Conservation (phyloP, 495 filamentous ascomycete species). For the Beverwykella pulmonaria region DNA sequence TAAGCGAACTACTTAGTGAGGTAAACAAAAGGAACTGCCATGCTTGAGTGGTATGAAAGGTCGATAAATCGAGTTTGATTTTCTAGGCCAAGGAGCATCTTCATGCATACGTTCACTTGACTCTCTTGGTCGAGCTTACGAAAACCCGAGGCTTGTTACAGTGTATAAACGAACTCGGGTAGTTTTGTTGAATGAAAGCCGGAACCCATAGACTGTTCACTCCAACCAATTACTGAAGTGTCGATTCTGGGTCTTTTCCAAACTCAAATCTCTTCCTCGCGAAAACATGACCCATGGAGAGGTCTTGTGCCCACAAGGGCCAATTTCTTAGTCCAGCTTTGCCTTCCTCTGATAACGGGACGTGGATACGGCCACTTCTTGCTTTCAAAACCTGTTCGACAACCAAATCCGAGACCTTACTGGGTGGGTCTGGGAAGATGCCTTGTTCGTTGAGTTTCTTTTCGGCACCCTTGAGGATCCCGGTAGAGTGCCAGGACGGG, state of each 20-base stretch:
- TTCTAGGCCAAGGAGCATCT: too few species aligned
- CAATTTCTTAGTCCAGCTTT: background rate
- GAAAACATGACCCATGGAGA: slow-evolving; percentile 4
- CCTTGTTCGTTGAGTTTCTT: slow-evolving; percentile 21
- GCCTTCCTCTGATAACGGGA: background rate
- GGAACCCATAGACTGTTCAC: too few species aligned
- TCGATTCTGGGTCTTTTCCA: background rate
- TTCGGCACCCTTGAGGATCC: slow-evolving; percentile 24
- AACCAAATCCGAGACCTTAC: slow-evolving; percentile 15
- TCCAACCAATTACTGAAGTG: slow-evolving; percentile 1
- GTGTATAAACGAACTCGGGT: too few species aligned
- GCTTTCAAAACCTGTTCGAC: slow-evolving; percentile 21
- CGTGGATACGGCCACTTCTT: slow-evolving; percentile 15
- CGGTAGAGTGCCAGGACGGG: slow-evolving; percentile 41
- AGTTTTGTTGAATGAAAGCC: too few species aligned
- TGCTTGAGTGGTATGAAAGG: too few species aligned
- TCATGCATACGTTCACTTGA: too few species aligned
- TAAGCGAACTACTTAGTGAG: too few species aligned
- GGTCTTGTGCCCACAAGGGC: slow-evolving; percentile 9
- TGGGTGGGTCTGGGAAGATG: slow-evolving; percentile 1
- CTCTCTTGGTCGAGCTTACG: too few species aligned
- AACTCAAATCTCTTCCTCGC: slow-evolving; percentile 10
- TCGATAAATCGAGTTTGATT: too few species aligned
- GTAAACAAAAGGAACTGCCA: too few species aligned
- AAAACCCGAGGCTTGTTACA: too few species aligned